Conservation (phyloP, 1,284 basidiomycete species). For the Stygiomarasmius scandens region DNA sequence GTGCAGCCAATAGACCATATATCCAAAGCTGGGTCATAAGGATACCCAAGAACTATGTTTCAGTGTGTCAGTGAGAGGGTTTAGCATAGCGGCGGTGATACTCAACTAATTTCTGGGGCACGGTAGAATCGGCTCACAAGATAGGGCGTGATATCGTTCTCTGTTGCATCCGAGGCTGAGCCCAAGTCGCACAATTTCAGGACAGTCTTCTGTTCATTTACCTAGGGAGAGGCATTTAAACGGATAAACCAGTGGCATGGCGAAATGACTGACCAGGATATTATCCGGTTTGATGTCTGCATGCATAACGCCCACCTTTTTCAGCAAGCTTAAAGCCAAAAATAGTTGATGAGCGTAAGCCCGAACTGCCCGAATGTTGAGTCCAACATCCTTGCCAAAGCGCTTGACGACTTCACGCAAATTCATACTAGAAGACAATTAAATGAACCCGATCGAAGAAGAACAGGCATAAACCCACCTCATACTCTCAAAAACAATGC, state of each 20-base stretch:
- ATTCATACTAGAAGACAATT: conserved; percentile 77
- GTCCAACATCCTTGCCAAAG: conserved; percentile 98
- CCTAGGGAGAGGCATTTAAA: conserved; percentile 48
- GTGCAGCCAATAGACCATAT: conserved; percentile 99
- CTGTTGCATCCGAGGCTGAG: conserved; percentile 90
- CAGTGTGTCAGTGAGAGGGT: conserved; percentile 2
- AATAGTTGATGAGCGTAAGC: conserved; percentile 98
- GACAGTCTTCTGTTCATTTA: conserved; percentile 92
- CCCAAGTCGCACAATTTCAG: conserved; percentile 97
- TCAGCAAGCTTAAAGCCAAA: conserved; percentile 81
- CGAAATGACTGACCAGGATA: conserved; percentile 68
- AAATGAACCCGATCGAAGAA: conserved; percentile 10
- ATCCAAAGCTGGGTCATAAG: conserved; percentile 93
- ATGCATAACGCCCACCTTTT: conserved; percentile 93
- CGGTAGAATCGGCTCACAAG: conserved; percentile 98
- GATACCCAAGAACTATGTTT: conserved; percentile 83
- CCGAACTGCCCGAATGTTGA: conserved; percentile 96
- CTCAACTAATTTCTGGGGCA: conserved; percentile 95
- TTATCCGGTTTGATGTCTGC: conserved; percentile 99
- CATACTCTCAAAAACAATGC: conserved; percentile 94
- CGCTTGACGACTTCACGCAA: conserved; percentile 96
- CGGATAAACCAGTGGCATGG: background rate
- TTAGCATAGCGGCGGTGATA: conserved; percentile 23
- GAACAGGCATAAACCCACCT: conserved; percentile 57
- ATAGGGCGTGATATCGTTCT: conserved; percentile 98